Conservation (phyloP, 1,284 basidiomycete genomes). For the Stereum hirsutum region DNA sequence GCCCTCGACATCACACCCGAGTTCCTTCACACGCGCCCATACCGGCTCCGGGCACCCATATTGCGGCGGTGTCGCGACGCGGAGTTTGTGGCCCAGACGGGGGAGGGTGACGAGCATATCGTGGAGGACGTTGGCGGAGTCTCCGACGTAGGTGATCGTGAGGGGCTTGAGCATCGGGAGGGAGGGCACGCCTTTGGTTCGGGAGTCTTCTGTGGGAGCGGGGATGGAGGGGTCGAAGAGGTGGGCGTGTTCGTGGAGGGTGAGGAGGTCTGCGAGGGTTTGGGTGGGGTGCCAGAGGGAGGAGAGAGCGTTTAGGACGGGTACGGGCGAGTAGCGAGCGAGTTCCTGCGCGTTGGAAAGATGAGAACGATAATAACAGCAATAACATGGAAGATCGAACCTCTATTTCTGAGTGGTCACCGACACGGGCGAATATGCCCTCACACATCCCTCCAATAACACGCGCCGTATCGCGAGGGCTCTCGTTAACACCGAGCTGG, state of each 20-base stretch:
- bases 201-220: neutral
- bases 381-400: constrained; percentile 30
- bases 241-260: constrained; percentile 71
- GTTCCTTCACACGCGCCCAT: constrained; percentile 67
- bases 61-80: constrained; percentile 71
- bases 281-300: constrained; percentile 97
- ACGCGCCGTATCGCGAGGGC: constrained; percentile 73
- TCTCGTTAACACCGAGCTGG: constrained; percentile 95
- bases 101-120: constrained; percentile 96
- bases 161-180: constrained; percentile 49
- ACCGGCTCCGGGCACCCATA: constrained; percentile 79
- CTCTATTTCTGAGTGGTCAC: constrained; percentile 88
- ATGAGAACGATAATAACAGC: neutral
- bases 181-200: constrained; percentile 13
- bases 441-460: constrained; percentile 94
- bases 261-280: constrained; percentile 88
- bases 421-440: constrained; percentile 96
- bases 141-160: constrained; percentile 91
- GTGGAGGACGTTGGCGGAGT: constrained; percentile 93
- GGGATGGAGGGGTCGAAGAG: constrained; percentile 29
- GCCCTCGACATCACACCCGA: constrained; percentile 46
- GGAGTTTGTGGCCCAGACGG: constrained; percentile 81
- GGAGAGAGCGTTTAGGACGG: constrained; percentile 93
- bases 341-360: constrained; percentile 51
- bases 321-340: constrained; percentile 82